Conservation (phyloP, 2,329 filamentous ascomycete species). For the Chalaropsis thielavioides region DNA sequence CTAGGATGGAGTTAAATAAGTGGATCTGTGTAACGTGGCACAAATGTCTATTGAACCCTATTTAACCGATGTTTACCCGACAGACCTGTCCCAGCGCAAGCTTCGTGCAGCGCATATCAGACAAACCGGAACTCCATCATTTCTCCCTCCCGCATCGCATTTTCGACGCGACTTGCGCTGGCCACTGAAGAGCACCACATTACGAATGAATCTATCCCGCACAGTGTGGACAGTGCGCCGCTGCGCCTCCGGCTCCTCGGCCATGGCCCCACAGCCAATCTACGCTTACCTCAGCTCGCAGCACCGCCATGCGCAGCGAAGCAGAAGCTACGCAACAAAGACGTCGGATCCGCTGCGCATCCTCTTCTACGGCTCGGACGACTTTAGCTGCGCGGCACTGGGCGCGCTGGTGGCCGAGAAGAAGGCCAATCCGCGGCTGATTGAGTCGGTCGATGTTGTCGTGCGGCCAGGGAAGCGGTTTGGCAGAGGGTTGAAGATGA, state of each 20-base stretch:
- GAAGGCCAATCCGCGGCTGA: constrained; percentile 34
- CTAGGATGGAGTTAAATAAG: too few species aligned
- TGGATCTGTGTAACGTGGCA: too few species aligned
- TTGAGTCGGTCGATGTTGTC: constrained; percentile 73
- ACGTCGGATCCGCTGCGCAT: constrained; percentile 55
- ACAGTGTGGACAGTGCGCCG: background rate
- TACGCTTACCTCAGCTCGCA: background rate
- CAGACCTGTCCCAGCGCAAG: too few species aligned
- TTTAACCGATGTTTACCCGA: too few species aligned
- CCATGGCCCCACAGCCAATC: background rate
- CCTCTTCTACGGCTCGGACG: constrained; percentile 87
- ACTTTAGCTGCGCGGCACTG: constrained; percentile 71
- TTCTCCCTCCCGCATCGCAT: too few species aligned
- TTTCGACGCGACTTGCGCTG: too few species aligned
- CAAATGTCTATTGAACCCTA: too few species aligned
- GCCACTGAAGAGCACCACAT: too few species aligned
- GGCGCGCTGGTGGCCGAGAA: constrained; percentile 51
- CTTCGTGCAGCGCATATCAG: too few species aligned
- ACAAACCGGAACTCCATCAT: too few species aligned
- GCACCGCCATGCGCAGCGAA: background rate
- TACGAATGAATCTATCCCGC: background rate
- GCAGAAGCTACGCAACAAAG: background rate
- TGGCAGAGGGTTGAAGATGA: constrained; percentile 56
- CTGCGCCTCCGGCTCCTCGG: background rate
- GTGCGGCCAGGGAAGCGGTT: constrained; percentile 64